A percentile compares a stretch with the other conserved stretches of the same genome.
These are phyloP conservation scores for Diversispora epigaea DNA, from an alignment of 192 early-diverging fungal genomes.

Conservation along the genomic window DNA sequence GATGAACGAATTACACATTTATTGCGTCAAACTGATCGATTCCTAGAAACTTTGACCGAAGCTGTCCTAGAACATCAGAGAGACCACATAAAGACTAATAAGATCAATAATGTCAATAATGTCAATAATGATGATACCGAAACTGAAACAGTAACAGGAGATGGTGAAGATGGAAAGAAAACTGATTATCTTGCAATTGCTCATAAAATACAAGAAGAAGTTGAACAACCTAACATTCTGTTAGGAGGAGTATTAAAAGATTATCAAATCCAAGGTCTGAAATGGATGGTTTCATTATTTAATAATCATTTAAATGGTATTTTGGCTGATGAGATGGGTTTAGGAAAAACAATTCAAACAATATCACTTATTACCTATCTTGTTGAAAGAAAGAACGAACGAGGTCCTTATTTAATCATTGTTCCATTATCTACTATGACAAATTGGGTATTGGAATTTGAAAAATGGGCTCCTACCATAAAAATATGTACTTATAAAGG, in stretches of 20 bases:
- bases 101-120: slow-evolving; percentile 20
- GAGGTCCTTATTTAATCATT: slow-evolving; percentile 92
- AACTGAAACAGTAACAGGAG: slow-evolving; percentile 29
- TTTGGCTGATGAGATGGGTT: slow-evolving; percentile 94
- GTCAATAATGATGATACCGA: slow-evolving; percentile 46
- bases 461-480: slow-evolving; percentile 94
- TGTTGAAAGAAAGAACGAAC: slow-evolving; percentile 91
- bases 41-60: slow-evolving; percentile 76
- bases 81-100: slow-evolving; percentile 41
- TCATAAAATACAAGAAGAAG: slow-evolving; percentile 80
- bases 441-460: slow-evolving; percentile 97
- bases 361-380: slow-evolving; percentile 96
- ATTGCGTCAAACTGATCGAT: slow-evolving; percentile 85
- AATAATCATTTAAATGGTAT: slow-evolving; percentile 98
- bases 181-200: slow-evolving; percentile 86
- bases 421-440: slow-evolving; percentile 95
- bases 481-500: slow-evolving; percentile 93
- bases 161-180: slow-evolving; percentile 43
- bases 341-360: slow-evolving; percentile 91
- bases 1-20: slow-evolving; percentile 93
- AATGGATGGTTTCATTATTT: slow-evolving; percentile 99
- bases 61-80: slow-evolving; percentile 83
- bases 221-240: slow-evolving; percentile 81
- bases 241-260: slow-evolving; percentile 93
- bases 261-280: slow-evolving; percentile 93